Base-by-base conservation (phyloP, 2,329 filamentous ascomycete species). In the Hypoxylon sp. region DNA sequence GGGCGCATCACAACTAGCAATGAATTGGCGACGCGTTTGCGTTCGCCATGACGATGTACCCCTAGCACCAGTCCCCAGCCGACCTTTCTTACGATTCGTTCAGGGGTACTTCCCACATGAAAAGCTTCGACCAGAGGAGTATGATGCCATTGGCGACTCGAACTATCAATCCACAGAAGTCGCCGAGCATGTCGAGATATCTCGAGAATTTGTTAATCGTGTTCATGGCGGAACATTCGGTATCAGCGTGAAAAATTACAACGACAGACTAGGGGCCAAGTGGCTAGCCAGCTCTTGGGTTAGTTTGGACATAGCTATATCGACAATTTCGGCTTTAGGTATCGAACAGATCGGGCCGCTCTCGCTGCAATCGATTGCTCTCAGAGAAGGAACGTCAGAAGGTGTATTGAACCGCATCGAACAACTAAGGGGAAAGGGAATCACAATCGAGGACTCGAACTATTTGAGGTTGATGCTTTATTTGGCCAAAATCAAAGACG, bases 261-360 rank as follows among this genome's bases (percentile, higher is more conserved):
- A 87, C 72, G 92, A 96, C 75, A 79, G 82, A 0, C 84, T 96
- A 28, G 90, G 91, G 16, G 91, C 93, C n/a, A 87, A 89, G 67
- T 88, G 93, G 80, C 94, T 97, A 75, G 93, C 93, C 8, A 89
- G 83, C 61, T 80, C 80, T 16, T 91, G 92, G 76, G 84, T 96
- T 20, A 87, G 89, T 0, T 81, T 93, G 8, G 88, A 94, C 59
- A 86, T 90, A 69, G 87, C 93, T 24, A 87, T 96, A 57, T 70
- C 74, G 3, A 86, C 86, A 32, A 84, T 91, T 5, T 80, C 96
- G 16, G 87, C 91, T 71, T 85, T 97, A 53, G 91, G 91, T 1
- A 81, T 96, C 4, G 83, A 87, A 49, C 81, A 83, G 33, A 90
- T 97, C 66, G 93, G 93, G 0, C 90, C 93, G 0, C 80, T 91